phyloP scores from a whole-genome alignment of 306 rosid species.

The Geum urbanum region DNA sequence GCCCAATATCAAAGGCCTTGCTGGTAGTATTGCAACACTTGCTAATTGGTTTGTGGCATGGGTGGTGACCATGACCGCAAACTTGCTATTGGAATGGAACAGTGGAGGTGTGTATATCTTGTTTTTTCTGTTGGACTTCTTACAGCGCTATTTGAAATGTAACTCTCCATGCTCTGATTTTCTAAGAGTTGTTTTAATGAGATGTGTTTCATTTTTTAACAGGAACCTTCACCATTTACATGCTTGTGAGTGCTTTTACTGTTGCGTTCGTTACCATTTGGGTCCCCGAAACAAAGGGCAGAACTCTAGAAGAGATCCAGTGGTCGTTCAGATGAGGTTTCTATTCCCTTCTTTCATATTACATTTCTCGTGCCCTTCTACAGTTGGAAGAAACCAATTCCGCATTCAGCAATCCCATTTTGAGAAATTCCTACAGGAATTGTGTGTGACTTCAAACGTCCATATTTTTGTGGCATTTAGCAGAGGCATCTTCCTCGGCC shows the following conservation, averaged over 20 bases:
- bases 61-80: constrained; percentile 77
- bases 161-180: not conserved
- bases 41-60: constrained; percentile 79
- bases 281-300: constrained; percentile 97
- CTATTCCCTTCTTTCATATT: constrained; percentile 11
- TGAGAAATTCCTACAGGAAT: constrained; percentile 12
- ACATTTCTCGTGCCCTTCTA: not conserved
- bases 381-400: constrained; percentile 15
- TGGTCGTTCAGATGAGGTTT: constrained; percentile 69
- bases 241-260: constrained; percentile 54
- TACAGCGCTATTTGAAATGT: too few relatives aligned
- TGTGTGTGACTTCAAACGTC: not conserved
- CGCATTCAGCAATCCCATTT: constrained; percentile 20
- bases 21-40: constrained; percentile 93
- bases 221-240: constrained; percentile 87
- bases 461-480: constrained; percentile 9
- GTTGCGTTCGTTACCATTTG: constrained; percentile 59
- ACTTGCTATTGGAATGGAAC: constrained; percentile 83
- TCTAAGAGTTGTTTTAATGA: not conserved
- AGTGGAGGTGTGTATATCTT: constrained; percentile 60
- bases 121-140: not conserved
- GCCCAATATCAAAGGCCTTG: constrained; percentile 76
- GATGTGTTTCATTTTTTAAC: constrained; percentile 28
- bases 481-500: constrained; percentile 16
- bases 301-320: constrained; percentile 90